Base-by-base conservation (phyloP, 306 rosid species). In the Sindora glabra region DNA sequence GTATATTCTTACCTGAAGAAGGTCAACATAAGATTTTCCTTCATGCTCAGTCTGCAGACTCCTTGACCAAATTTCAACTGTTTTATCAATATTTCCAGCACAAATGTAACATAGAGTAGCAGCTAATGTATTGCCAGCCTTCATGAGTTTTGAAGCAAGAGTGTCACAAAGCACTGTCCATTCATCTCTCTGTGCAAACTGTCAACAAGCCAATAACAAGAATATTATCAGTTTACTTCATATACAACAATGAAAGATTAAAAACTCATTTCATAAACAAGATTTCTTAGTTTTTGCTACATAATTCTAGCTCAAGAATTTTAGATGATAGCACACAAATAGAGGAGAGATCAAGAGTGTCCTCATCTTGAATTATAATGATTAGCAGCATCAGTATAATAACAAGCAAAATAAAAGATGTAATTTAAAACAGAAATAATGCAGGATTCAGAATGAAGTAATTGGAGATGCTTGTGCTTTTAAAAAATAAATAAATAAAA, bases 11-110 rank as follows among this genome's bases (percentile, higher is more conserved):
- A 94, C 99, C 86, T 94, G 99, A 75, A 94, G 99, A 70, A 75
- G 89, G 67, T 89, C 97, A 19, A 94, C 87, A 79, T 86, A 86
- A 59, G 95, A 86, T 73, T 87, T 94, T 55, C 92, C 92, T 16
- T 75, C 84, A 17, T 71, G 74, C 65, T 84, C 94, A 17, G 77
- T 79, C 19, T 78, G 76, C 79, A 94, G 75, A 71, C 75, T 77
- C 74, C 87, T 89, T 19, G 99, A 94, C 99, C 99, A 94, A 59
- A 94, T 94, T 72, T 86, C 99, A 49, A 94, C 97, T 1, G 99
- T 89, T 78, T 89, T 94, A 56, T 94, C 99, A 71, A 94, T 86
- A 78, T 86, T 94, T 61, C 99, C 97, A 5, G 99, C 96, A 75
- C 97, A 94, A 70, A 94, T 94, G 69, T 80, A 94, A 69, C 99